Evolutionary conservation across 768 basidiomycete genomes (phyloP), one percentile per base, ranked within the genome.

Genomic region (Macrolepiota albuminosa): DNA sequence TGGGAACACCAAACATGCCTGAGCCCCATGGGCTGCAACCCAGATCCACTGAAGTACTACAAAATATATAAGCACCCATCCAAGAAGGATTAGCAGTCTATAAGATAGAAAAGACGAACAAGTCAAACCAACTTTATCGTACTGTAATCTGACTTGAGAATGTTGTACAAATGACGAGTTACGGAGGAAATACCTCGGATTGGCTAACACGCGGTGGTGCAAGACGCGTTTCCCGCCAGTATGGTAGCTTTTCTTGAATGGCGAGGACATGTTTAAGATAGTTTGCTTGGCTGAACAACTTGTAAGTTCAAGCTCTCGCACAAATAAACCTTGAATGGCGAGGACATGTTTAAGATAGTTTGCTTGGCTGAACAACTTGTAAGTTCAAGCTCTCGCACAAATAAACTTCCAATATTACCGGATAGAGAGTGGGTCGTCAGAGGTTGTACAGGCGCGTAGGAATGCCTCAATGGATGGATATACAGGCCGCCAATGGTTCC

Each of bases 81-180:
- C 39, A 24, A 57, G 55, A 59, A 26, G 55, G 47, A 61, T 39
- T 9, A 24, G 6, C 36, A 11, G 18, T 45, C 9, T 18, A 55
- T 21, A 54, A 31, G 29, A 31, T 54, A 47, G 29, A 31, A 48
- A 50, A 63, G 43, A 72, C 84, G 70, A 73, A 93, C 91, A 75
- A n/a, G 92, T 91, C 58, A 92, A 74, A 2, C 91, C 91, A 61
- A 92, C 84, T 76, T 91, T 93, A 73, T 96, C 94, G 70, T 95
- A 95, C 81, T 91, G 24, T 61, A 52, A 50, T 31, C 53, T 10
- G 49, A 39, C 56, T 47, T 67, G 53, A 61, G 55, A 52, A 66
- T 39, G 56, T 29, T 40, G 40, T 13, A 37, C 29, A 52, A 26
- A 45, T n/a, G 50, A 46, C 14, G 42, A 56, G 34, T 34, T n/a